Percentiles rank a stretch among this genome's conserved stretches.
These are phyloP conservation scores for Acacia melanoxylon DNA, from an alignment of 306 rosid species.

Conservation along the genomic window DNA sequence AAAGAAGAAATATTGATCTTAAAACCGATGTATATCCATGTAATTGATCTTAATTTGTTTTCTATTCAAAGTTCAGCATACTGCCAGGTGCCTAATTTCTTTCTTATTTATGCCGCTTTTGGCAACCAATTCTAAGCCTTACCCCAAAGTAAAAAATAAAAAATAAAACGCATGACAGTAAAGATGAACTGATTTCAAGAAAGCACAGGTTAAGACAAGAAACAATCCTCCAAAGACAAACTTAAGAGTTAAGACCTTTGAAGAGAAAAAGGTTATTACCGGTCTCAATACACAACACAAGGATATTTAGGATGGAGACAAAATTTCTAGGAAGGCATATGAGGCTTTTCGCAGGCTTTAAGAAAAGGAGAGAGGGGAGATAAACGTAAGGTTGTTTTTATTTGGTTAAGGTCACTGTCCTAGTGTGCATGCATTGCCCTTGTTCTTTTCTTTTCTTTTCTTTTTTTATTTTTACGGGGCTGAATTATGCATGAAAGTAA, in stretches of 20 bases:
- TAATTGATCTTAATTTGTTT: background rate
- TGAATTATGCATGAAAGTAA: constrained; percentile 53
- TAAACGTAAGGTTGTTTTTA: constrained; percentile 36
- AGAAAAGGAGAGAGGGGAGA: constrained; percentile 34
- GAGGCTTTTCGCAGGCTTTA: constrained; percentile 59
- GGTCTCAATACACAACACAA: constrained; percentile 53
- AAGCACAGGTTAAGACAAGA: background rate
- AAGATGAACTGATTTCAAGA: background rate
- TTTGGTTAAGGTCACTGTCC: constrained; percentile 39
- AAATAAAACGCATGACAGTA: background rate
- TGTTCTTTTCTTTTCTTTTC: background rate
- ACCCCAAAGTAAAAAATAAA: background rate
- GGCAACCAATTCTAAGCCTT: background rate
- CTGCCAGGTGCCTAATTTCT: background rate
- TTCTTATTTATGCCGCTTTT: background rate
- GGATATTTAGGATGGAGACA: constrained; percentile 47
- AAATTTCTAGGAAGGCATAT: constrained; percentile 50
- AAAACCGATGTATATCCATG: background rate
- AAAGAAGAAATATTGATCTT: background rate
- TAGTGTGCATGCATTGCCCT: constrained; percentile 1
- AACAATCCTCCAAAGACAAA: constrained; percentile 16
- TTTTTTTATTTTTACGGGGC: background rate
- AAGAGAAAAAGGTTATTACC: constrained; percentile 24
- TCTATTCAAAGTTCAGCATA: background rate
- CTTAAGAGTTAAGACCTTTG: constrained; percentile 34